Percentiles rank a stretch among this genome's conserved stretches.
Evolutionary conservation across 768 basidiomycete species (phyloP).

Genomic region (Mycena olivaceomarginata): DNA sequence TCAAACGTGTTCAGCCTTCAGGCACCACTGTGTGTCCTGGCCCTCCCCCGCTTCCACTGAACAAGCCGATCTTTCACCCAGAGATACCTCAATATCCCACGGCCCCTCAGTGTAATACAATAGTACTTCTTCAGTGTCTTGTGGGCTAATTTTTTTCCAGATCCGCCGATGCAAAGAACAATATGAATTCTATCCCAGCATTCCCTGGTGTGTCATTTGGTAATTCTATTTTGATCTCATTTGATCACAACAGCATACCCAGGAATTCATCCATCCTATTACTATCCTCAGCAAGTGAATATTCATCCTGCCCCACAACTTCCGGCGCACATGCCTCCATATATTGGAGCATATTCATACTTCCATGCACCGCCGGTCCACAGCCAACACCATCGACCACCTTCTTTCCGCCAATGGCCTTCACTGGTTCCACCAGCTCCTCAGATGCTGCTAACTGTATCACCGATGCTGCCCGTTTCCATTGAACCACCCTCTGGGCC

Average conservation of each 20-base stretch:
- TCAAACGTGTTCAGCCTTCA: too few relatives aligned
- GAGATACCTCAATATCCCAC: background rate
- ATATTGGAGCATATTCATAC: background rate
- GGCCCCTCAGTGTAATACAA: background rate
- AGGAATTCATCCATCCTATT: background rate
- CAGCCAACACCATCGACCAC: background rate
- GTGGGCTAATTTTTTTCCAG: background rate
- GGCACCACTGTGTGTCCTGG: too few relatives aligned
- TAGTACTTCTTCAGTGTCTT: background rate
- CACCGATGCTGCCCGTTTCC: background rate
- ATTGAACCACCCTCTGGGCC: background rate
- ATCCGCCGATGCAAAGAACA: background rate
- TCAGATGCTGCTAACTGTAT: background rate
- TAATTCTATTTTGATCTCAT: background rate
- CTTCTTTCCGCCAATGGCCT: background rate
- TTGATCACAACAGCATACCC: background rate
- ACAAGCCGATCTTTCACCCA: background rate
- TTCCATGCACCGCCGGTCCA: background rate
- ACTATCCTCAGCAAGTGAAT: conserved; percentile 1
- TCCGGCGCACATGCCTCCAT: conserved; percentile 1
- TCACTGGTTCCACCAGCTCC: background rate
- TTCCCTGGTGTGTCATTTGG: background rate
- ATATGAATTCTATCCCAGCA: background rate
- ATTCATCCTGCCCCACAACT: background rate
- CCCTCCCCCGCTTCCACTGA: background rate